These are phyloP conservation scores for Candida tammaniensis DNA, from an alignment of 805 yeast genomes.

Conservation along the genomic window DNA sequence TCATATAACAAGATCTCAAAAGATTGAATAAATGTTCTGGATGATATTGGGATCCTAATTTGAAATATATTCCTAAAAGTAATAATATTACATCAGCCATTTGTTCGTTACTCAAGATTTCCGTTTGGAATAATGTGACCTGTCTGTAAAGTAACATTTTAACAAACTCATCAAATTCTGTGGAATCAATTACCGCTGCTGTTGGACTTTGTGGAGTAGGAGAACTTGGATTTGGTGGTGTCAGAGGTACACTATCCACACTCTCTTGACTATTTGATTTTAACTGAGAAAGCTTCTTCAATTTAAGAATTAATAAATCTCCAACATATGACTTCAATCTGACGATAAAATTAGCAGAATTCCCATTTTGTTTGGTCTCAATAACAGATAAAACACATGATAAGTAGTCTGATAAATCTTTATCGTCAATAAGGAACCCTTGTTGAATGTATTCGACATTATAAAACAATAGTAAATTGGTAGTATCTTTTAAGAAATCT, in stretches of 20 bases:
- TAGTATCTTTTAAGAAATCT: slow-evolving; percentile 22
- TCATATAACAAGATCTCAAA: slow-evolving; percentile 31
- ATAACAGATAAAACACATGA: slow-evolving; percentile 28
- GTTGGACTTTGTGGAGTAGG: background rate
- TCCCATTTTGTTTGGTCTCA: slow-evolving; percentile 19
- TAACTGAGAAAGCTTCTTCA: slow-evolving; percentile 13
- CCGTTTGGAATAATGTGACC: slow-evolving; percentile 26
- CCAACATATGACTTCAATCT: slow-evolving; percentile 27
- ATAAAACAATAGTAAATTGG: slow-evolving; percentile 25
- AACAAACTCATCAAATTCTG: slow-evolving; percentile 17
- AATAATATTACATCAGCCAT: slow-evolving; percentile 31
- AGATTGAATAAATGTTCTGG: slow-evolving; percentile 33
- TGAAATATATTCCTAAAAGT: slow-evolving; percentile 28
- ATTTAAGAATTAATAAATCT: slow-evolving; percentile 22
- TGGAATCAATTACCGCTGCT: background rate
- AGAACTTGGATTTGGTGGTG: background rate
- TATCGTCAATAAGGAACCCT: slow-evolving; percentile 22
- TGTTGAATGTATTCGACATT: slow-evolving; percentile 26
- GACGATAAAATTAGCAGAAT: slow-evolving; percentile 7
- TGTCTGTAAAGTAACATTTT: slow-evolving; percentile 34
- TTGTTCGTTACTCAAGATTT: slow-evolving; percentile 29
- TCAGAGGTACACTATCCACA: background rate
- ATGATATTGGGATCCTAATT: slow-evolving; percentile 15
- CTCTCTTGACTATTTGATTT: too few species aligned
- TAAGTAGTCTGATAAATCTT: slow-evolving; percentile 24